Evolutionary conservation across 192 early-diverging fungal species (phyloP).

Genomic region (Entophlyctis luteolus): DNA sequence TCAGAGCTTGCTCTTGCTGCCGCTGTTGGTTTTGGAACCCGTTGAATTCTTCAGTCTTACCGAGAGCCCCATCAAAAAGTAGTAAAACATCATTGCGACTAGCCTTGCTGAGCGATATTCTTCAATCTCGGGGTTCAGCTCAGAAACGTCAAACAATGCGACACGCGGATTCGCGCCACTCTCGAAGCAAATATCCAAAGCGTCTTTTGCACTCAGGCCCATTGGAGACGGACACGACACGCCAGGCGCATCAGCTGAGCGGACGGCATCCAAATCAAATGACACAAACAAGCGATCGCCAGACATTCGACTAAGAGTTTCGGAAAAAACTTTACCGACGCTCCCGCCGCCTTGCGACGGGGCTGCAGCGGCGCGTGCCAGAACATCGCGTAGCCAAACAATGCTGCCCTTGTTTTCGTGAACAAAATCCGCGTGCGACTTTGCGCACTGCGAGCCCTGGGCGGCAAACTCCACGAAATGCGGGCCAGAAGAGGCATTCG

Average conservation of each 20-base stretch:
- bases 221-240: conserved; percentile 15
- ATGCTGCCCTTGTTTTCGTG: not conserved
- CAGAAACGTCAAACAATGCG: conserved; percentile 22
- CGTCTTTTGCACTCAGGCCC: conserved; percentile 14
- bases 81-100: conserved; percentile 25
- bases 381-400: conserved; percentile 17
- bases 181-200: conserved; percentile 22
- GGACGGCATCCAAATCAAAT: conserved; percentile 26
- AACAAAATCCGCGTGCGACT: conserved; percentile 13
- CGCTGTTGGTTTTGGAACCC: no score
- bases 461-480: conserved; percentile 24
- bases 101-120: conserved; percentile 21
- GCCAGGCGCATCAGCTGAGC: conserved; percentile 16
- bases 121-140: conserved; percentile 19
- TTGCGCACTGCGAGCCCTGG: conserved; percentile 17
- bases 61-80: conserved; percentile 25
- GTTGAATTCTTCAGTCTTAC: no score
- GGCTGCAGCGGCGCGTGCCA: not conserved
- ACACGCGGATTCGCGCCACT: conserved; percentile 14
- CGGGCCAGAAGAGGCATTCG: no score
- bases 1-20: no score
- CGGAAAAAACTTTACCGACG: conserved; percentile 2
- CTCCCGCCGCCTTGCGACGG: no score
- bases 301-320: not conserved
- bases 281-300: conserved; percentile 20